These are phyloP conservation scores for Ramalina intermedia DNA, from an alignment of 495 filamentous ascomycete genomes.

Conservation along the genomic window DNA sequence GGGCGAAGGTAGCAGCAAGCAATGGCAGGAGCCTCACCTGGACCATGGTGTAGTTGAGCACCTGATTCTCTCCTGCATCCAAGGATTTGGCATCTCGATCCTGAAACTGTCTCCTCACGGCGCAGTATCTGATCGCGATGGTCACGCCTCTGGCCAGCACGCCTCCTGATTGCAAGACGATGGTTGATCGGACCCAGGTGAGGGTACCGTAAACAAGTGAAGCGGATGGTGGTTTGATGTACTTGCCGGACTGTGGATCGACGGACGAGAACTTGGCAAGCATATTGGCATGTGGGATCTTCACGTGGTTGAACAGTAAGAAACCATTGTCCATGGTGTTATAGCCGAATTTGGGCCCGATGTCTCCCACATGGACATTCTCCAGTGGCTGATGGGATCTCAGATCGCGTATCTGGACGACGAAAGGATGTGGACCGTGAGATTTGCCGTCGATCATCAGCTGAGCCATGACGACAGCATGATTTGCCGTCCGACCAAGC, in stretches of 20 bases:
- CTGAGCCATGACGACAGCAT: slow-evolving; percentile 64
- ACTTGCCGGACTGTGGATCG: slow-evolving; percentile 45
- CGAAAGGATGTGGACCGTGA: slow-evolving; percentile 60
- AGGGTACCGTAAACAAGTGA: slow-evolving; percentile 57
- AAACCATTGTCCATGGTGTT: slow-evolving; percentile 67
- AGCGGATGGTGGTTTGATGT: slow-evolving; percentile 46
- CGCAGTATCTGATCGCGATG: slow-evolving; percentile 56
- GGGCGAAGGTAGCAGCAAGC: slow-evolving; percentile 57
- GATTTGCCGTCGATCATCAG: slow-evolving; percentile 46
- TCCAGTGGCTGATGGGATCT: slow-evolving; percentile 56
- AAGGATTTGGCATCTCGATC: slow-evolving; percentile 42
- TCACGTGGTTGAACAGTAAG: slow-evolving; percentile 54
- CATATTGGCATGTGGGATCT: slow-evolving; percentile 57
- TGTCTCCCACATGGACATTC: slow-evolving; percentile 56
- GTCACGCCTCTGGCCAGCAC: slow-evolving; percentile 60
- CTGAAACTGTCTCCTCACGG: slow-evolving; percentile 56
- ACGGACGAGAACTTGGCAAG: slow-evolving; percentile 48
- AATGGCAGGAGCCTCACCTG: slow-evolving; percentile 55
- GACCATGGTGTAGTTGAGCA: slow-evolving; percentile 66
- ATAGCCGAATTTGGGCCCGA: slow-evolving; percentile 62
- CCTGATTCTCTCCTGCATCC: slow-evolving; percentile 47
- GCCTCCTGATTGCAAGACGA: slow-evolving; percentile 51
- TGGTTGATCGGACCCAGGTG: slow-evolving; percentile 57
- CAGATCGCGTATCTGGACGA: slow-evolving; percentile 58
- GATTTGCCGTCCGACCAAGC: slow-evolving; percentile 55